phyloP scores from a whole-genome alignment of 1,139 yeast genomes.

The Blastobotrys buckinghamii region DNA sequence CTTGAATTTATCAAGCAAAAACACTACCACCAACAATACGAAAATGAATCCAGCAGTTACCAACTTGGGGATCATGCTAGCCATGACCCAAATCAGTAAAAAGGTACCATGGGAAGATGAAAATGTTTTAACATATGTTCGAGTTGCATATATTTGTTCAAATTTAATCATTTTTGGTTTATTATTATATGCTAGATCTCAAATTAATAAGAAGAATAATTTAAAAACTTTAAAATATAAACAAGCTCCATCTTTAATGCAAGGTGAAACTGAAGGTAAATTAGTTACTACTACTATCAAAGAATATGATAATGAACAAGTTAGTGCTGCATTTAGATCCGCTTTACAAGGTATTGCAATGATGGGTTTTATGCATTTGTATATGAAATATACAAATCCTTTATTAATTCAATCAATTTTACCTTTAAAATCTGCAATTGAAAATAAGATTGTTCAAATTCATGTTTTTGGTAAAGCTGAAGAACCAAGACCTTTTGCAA shows the following conservation, averaged over 20 bases:
- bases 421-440: constrained; percentile 85
- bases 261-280: constrained; percentile 69
- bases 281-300: constrained; percentile 83
- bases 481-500: constrained; percentile 94
- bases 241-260: constrained; percentile 76
- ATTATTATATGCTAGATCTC: constrained; percentile 57
- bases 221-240: constrained; percentile 88
- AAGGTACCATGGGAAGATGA: constrained; percentile 88
- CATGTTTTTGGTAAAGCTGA: constrained; percentile 81
- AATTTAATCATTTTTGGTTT: constrained; percentile 60
- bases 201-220: constrained; percentile 69
- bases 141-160: constrained; percentile 64
- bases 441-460: constrained; percentile 86
- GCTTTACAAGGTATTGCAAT: constrained; percentile 87
- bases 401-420: constrained; percentile 90
- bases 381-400: constrained; percentile 98
- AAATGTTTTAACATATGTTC: constrained; percentile 63
- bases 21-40: background rate
- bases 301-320: constrained; percentile 89
- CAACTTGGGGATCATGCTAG: constrained; percentile 85
- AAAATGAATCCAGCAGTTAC: constrained; percentile 65
- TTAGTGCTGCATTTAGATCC: constrained; percentile 70
- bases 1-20: no score
- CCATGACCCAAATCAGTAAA: constrained; percentile 95
- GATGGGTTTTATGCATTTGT: constrained; percentile 98